A percentile compares a stretch with the other conserved stretches of the same genome.
Evolutionary conservation across 2,329 filamentous ascomycete genomes (phyloP).

Genomic region (Sclerotiophoma versabilis): DNA sequence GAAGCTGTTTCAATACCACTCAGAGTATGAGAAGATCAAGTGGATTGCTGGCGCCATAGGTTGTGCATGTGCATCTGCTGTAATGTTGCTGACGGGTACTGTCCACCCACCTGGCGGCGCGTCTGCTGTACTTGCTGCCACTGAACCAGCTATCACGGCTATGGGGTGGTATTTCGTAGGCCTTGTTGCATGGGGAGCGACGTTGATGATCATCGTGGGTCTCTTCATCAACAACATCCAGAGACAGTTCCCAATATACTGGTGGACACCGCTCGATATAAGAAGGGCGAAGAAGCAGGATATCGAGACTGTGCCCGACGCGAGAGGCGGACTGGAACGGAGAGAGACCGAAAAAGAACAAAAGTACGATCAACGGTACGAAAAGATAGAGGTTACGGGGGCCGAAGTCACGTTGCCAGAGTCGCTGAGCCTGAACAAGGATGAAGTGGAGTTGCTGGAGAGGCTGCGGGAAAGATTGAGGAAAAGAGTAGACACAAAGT

Average conservation of each 20-base stretch:
- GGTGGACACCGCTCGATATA: slow-evolving; percentile 56
- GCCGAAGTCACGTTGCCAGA: slow-evolving; percentile 45
- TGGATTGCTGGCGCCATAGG: slow-evolving; percentile 56
- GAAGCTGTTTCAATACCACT: slow-evolving; percentile 54
- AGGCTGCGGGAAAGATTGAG: slow-evolving; percentile 43
- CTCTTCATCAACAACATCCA: slow-evolving; percentile 56
- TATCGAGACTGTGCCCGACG: slow-evolving; percentile 35
- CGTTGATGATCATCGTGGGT: slow-evolving; percentile 53
- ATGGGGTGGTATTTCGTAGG: slow-evolving; percentile 58
- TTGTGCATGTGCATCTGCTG: slow-evolving; percentile 52
- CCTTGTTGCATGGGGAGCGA: slow-evolving; percentile 52
- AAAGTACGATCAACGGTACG: slow-evolving; percentile 22
- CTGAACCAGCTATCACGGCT: slow-evolving; percentile 47
- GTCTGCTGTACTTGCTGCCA: slow-evolving; percentile 56
- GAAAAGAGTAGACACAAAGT: slow-evolving; percentile 20
- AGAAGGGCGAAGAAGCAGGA: slow-evolving; percentile 31
- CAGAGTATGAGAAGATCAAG: slow-evolving; percentile 47
- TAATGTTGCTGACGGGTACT: slow-evolving; percentile 58
- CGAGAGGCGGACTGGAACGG: slow-evolving; percentile 28
- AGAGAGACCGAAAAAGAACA: slow-evolving; percentile 25
- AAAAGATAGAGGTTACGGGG: slow-evolving; percentile 42
- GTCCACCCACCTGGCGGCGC: slow-evolving; percentile 60
- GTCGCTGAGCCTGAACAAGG: slow-evolving; percentile 43
- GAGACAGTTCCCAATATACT: slow-evolving; percentile 56
- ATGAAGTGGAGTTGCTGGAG: slow-evolving; percentile 48